Base-by-base conservation (phyloP, 768 basidiomycete genomes). In the Butyriboletus loyo region DNA sequence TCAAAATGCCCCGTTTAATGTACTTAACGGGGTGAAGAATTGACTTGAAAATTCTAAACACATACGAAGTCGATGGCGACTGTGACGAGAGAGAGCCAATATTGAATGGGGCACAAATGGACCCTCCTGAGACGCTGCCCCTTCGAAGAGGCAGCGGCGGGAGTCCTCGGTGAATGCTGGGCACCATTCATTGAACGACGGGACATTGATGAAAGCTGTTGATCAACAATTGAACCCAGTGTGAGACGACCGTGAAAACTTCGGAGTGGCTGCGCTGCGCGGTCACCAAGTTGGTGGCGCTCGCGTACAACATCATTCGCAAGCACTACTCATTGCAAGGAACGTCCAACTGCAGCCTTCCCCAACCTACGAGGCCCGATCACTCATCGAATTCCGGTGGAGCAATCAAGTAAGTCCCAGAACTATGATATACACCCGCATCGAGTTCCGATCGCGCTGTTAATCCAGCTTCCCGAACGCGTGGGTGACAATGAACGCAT, bases 331-430 rank as follows among this genome's bases (percentile, higher is more conserved):
- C 19, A 5, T 40, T 40, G 39, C n/a, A 7, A n/a, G 25, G 4
- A 36, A 46, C 45, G 7, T 22, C 14, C 46, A 15, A 36, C 34
- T 11, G n/a, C 37, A 34, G 9, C 8, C 30, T n/a, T 27, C 4
- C 2, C 4, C 13, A 1, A n/a, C 42, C 22, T 11, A 56, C 51
- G 55, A 50, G 55, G 55, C 27, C 38, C 8, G 22, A 25, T 13
- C n/a, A 22, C 14, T 55, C 43, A 30, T 32, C n/a, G 8, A 49
- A 47, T 40, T 9, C 45, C 4, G 31, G 49, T 27, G 52, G 48
- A 22, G 21, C 42, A 22, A 46, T 19, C 30, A 50, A 47, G 65
- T 66, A 30, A 56, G 66, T 54, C 10, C 31, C 30, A 35, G n/a
- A 8, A 28, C 7, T 21, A 22, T 27, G 27, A 34, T 19, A 21